Base-by-base conservation (phyloP, 108 stramenopile genomes). In the Pseudonitzschia multiseries region DNA sequence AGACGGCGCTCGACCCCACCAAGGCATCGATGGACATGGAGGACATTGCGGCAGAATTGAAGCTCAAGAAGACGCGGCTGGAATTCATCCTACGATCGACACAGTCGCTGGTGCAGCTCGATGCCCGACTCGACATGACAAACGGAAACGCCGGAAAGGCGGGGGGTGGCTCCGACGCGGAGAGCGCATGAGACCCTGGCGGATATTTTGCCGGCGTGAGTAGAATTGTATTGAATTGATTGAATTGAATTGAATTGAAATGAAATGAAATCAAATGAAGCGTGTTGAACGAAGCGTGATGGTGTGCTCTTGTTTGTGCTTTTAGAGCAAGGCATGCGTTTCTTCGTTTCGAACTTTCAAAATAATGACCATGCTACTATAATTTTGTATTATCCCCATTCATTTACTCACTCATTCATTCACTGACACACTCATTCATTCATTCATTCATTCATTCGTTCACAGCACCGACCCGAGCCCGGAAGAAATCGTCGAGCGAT, bases 401-500 rank as follows among this genome's bases (percentile, higher is more conserved):
- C n/a, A n/a, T n/a, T n/a, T n/a, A n/a, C n/a, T n/a, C n/a, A n/a
- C n/a, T n/a, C n/a, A n/a, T n/a, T n/a, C n/a, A n/a, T n/a, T n/a
- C n/a, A n/a, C n/a, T n/a, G n/a, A n/a, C n/a, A n/a, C n/a, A n/a
- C n/a, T n/a, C n/a, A n/a, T n/a, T n/a, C n/a, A n/a, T n/a, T n/a
- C n/a, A n/a, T n/a, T n/a, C n/a, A n/a, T n/a, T n/a, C n/a, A n/a
- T n/a, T n/a, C n/a, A n/a, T n/a, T n/a, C n/a, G n/a, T n/a, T n/a
- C n/a, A n/a, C 53, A 80, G 80, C 68, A 63, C 68, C 9, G 85
- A 87, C 52, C 77, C 82, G 24, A 53, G 53, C 27, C 87, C 90
- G 14, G 89, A 90, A 68, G 89, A 87, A 53, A 83, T 81, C 36
- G 87, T 94, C 20, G 93, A 94, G 82, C 65, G 85, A 60, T 83